Evolutionary conservation across 2,329 filamentous ascomycete species (phyloP).

Genomic region (Ophiocordyceps sinensis): DNA sequence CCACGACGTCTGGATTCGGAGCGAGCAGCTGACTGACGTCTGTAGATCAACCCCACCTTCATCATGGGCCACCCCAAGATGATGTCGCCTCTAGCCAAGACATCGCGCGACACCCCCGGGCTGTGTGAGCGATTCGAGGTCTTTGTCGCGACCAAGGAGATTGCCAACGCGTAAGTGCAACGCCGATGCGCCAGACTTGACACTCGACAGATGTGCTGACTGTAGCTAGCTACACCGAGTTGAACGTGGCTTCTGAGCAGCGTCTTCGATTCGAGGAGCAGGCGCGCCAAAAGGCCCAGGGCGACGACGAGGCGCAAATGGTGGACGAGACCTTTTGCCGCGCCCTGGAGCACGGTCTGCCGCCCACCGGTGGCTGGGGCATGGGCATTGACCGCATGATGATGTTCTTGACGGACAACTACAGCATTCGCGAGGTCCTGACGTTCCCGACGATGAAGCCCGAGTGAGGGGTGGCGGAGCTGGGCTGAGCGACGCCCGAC

Average conservation of each 20-base stretch:
- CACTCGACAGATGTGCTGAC: neutral
- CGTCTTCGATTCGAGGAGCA: slow-evolving; percentile 78
- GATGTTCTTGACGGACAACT: slow-evolving; percentile 90
- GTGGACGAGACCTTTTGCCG: slow-evolving; percentile 94
- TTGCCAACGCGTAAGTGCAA: slow-evolving; percentile 57
- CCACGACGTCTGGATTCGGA: neutral
- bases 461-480: slow-evolving; percentile 27
- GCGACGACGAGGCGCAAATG: slow-evolving; percentile 91
- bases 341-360: slow-evolving; percentile 77
- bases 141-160: slow-evolving; percentile 68
- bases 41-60: slow-evolving; percentile 56
- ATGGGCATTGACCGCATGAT: slow-evolving; percentile 90
- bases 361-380: slow-evolving; percentile 90
- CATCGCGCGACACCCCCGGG: slow-evolving; percentile 66
- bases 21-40: slow-evolving; percentile 2
- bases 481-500: too few species aligned
- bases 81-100: slow-evolving; percentile 92
- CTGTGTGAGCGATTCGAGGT: slow-evolving; percentile 96
- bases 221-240: slow-evolving; percentile 59
- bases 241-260: slow-evolving; percentile 88
- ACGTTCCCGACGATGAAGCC: slow-evolving; percentile 99
- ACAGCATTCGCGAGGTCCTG: slow-evolving; percentile 90
- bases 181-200: neutral
- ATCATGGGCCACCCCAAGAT: slow-evolving; percentile 47
- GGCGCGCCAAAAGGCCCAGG: slow-evolving; percentile 86